Evolutionary conservation across 2,329 filamentous ascomycete genomes (phyloP).

Genomic region (Monosporascus sp.): DNA sequence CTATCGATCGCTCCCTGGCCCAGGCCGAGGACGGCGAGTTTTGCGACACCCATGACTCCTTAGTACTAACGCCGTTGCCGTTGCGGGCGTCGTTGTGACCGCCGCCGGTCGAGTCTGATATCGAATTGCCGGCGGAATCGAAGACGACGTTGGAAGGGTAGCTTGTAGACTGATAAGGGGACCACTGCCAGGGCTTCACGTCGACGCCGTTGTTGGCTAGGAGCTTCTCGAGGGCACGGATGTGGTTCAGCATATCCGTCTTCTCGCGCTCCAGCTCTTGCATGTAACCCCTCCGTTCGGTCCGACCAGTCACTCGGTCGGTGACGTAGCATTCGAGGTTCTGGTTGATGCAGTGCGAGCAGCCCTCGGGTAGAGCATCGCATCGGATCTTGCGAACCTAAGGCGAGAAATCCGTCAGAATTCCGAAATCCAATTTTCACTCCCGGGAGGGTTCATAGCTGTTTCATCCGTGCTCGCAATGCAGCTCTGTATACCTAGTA

Average conservation of each 20-base stretch:
- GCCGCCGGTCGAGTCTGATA: constrained; percentile 15
- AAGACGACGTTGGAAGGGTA: constrained; percentile 21
- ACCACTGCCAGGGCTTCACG: constrained; percentile 46
- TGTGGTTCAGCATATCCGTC: constrained; percentile 59
- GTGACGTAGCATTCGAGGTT: constrained; percentile 78
- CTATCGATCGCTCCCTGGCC: constrained; percentile 20
- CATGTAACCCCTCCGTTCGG: constrained; percentile 72
- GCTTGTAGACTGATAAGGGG: constrained; percentile 22
- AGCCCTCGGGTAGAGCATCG: constrained; percentile 74
- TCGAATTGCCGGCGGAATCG: constrained; percentile 22
- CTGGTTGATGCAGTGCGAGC: constrained; percentile 74
- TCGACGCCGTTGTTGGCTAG: constrained; percentile 58
- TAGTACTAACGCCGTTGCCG: constrained; percentile 2
- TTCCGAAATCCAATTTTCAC: not conserved
- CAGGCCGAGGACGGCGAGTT: constrained; percentile 29
- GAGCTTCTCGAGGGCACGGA: constrained; percentile 64
- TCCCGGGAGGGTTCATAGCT: no score
- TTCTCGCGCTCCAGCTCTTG: constrained; percentile 72
- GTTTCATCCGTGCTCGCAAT: no score
- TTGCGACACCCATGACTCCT: constrained; percentile 32
- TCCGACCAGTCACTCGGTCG: constrained; percentile 78
- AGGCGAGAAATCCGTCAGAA: constrained; percentile 13
- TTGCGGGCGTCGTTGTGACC: not conserved
- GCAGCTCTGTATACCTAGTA: no score
- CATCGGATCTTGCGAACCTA: constrained; percentile 80